These are phyloP conservation scores for Mycocentrospora acerina DNA, from an alignment of 2,329 filamentous ascomycete species.

Conservation along the genomic window DNA sequence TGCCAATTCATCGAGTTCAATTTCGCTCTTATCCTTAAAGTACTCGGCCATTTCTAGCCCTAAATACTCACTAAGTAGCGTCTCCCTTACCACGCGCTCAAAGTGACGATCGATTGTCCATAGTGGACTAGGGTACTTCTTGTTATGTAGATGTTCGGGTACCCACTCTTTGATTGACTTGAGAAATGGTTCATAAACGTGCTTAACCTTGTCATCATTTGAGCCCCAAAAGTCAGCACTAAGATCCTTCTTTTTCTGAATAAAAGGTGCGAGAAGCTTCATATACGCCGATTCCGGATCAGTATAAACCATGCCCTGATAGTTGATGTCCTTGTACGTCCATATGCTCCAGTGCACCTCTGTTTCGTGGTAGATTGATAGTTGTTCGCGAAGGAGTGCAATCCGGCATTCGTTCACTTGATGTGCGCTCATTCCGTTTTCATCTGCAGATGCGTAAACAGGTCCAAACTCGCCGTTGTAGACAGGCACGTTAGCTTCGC, in stretches of 20 bases:
- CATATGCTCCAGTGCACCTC: slow-evolving; percentile 16
- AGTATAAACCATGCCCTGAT: slow-evolving; percentile 16
- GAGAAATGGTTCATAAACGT: slow-evolving; percentile 15
- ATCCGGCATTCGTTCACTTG: slow-evolving; percentile 8
- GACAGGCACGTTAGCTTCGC: slow-evolving; percentile 11
- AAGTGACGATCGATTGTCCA: too few relatives aligned
- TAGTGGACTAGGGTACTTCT: slow-evolving; percentile 11
- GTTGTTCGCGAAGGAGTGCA: slow-evolving; percentile 10
- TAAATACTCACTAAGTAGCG: too few relatives aligned
- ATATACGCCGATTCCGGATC: slow-evolving; percentile 9
- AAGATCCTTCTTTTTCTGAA: slow-evolving; percentile 14
- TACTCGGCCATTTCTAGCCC: too few relatives aligned
- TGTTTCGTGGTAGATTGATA: slow-evolving; percentile 10
- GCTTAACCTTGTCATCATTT: slow-evolving; percentile 9
- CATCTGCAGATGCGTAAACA: slow-evolving; percentile 9
- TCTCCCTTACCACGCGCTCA: too few relatives aligned
- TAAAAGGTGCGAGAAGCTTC: slow-evolving; percentile 11
- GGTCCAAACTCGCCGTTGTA: slow-evolving; percentile 19
- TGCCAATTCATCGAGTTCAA: too few relatives aligned
- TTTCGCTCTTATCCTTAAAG: too few relatives aligned
- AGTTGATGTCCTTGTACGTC: slow-evolving; percentile 18
- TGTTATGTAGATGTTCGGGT: slow-evolving; percentile 11
- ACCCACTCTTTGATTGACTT: slow-evolving; percentile 11
- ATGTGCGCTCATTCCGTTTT: slow-evolving; percentile 6
- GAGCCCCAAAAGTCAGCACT: slow-evolving; percentile 12